Percentiles rank a stretch among this genome's conserved stretches.
Conservation (phyloP, 106 monocot genomes). For the Allium cepa region DNA sequence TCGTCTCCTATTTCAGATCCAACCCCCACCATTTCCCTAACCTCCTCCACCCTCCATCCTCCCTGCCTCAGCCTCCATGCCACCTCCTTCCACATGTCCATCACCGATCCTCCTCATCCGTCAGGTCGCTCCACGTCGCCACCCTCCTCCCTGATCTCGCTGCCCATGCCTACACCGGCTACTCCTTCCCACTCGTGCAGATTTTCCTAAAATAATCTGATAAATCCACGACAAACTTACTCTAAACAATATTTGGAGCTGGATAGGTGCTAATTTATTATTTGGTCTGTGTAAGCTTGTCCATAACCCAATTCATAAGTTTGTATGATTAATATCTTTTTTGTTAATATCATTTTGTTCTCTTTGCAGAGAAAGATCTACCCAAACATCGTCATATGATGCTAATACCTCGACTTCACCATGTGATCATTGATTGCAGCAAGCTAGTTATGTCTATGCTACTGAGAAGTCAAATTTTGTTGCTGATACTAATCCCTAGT, state of each 20-base stretch:
- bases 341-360: neutral
- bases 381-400: too few species aligned
- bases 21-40: slow-evolving; percentile 33
- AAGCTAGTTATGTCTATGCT: slow-evolving; percentile 19
- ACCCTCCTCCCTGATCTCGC: slow-evolving; percentile 23
- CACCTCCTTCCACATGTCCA: slow-evolving; percentile 17
- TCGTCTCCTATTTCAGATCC: slow-evolving; percentile 10
- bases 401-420: slow-evolving; percentile 13
- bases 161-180: slow-evolving; percentile 20
- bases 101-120: neutral
- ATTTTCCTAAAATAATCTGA: slow-evolving; percentile 25
- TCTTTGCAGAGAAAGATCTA: slow-evolving; percentile 31
- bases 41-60: slow-evolving; percentile 52
- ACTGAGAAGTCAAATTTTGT: slow-evolving; percentile 16
- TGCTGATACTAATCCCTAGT: slow-evolving; percentile 10
- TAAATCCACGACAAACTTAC: too few species aligned
- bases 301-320: too few species aligned
- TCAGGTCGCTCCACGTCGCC: slow-evolving; percentile 22
- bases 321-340: too few species aligned
- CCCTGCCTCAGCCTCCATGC: slow-evolving; percentile 32
- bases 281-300: too few species aligned
- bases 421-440: slow-evolving; percentile 9
- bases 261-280: too few species aligned
- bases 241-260: too few species aligned
- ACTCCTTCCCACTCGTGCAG: too few species aligned